Evolutionary conservation across 768 basidiomycete genomes (phyloP).

Genomic region (Rhodocollybia butyracea): DNA sequence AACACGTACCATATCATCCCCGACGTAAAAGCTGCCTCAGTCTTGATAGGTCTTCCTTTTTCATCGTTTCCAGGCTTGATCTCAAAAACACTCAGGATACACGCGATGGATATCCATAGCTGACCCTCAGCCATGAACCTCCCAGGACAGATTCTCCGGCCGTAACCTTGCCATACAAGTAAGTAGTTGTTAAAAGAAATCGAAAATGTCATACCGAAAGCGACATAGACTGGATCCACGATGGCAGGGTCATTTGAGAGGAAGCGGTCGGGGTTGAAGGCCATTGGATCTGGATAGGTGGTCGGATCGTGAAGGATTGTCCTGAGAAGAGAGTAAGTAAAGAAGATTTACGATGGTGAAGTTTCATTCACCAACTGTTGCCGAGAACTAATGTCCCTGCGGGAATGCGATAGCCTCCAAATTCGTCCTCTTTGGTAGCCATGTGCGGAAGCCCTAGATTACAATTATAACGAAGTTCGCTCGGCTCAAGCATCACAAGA

Average conservation of each 20-base stretch:
- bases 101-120: constrained; percentile 44
- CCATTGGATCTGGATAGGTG: constrained; percentile 41
- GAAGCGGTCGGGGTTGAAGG: constrained; percentile 51
- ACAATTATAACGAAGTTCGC: neutral
- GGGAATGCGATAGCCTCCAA: constrained; percentile 40
- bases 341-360: neutral
- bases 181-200: too few species aligned
- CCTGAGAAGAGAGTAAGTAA: constrained; percentile 25
- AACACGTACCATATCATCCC: constrained; percentile 44
- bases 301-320: constrained; percentile 47
- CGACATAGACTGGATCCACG: constrained; percentile 30
- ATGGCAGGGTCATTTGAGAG: constrained; percentile 18
- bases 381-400: constrained; percentile 41
- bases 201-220: too few species aligned
- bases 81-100: constrained; percentile 38
- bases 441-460: constrained; percentile 32
- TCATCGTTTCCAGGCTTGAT: constrained; percentile 35
- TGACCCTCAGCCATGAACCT: constrained; percentile 41
- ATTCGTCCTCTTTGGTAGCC: constrained; percentile 38
- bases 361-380: constrained; percentile 34
- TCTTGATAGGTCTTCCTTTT: constrained; percentile 26
- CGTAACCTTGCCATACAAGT: too few species aligned
- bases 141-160: constrained; percentile 46
- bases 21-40: constrained; percentile 33
- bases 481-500: neutral